A percentile compares a stretch with the other conserved stretches of the same genome.
Evolutionary conservation across 2,329 filamentous ascomycete genomes (phyloP).

Genomic region (Paraphoma sp.): DNA sequence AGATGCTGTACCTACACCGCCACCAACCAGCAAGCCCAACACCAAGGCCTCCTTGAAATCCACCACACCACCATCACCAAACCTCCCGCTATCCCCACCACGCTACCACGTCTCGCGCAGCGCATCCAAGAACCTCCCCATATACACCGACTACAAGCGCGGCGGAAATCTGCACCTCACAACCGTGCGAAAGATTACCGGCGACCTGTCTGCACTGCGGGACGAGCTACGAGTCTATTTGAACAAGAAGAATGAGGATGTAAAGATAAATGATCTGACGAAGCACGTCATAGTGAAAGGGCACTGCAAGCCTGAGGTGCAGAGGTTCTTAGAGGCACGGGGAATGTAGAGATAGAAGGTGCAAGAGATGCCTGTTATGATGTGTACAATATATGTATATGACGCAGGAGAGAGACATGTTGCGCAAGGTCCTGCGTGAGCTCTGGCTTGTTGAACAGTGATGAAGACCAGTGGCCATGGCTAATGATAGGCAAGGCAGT

Average conservation of each 20-base stretch:
- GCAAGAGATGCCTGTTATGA: neutral
- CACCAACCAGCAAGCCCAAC: constrained; percentile 7
- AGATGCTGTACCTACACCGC: constrained; percentile 12
- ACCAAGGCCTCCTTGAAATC: neutral
- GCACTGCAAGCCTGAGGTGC: constrained; percentile 15
- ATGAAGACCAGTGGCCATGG: too few species aligned
- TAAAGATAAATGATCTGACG: constrained; percentile 68
- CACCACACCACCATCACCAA: constrained; percentile 11
- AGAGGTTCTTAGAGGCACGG: constrained; percentile 19
- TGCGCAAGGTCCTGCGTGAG: too few species aligned
- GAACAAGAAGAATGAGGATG: constrained; percentile 61
- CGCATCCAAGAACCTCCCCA: constrained; percentile 70
- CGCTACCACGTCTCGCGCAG: constrained; percentile 79
- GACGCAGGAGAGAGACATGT: too few species aligned
- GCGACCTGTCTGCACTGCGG: constrained; percentile 69
- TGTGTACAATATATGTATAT: too few species aligned
- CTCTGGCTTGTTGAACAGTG: too few species aligned
- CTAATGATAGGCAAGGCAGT: too few species aligned
- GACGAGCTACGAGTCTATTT: constrained; percentile 68
- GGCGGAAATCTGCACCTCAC: constrained; percentile 80
- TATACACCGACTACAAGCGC: constrained; percentile 77
- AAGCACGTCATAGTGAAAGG: constrained; percentile 65
- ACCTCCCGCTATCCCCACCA: constrained; percentile 15
- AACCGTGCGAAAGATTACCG: constrained; percentile 78
- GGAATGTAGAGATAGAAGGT: constrained; percentile 17